phyloP scores from a whole-genome alignment of 1,139 yeast genomes.

The Taphrina betulina region DNA sequence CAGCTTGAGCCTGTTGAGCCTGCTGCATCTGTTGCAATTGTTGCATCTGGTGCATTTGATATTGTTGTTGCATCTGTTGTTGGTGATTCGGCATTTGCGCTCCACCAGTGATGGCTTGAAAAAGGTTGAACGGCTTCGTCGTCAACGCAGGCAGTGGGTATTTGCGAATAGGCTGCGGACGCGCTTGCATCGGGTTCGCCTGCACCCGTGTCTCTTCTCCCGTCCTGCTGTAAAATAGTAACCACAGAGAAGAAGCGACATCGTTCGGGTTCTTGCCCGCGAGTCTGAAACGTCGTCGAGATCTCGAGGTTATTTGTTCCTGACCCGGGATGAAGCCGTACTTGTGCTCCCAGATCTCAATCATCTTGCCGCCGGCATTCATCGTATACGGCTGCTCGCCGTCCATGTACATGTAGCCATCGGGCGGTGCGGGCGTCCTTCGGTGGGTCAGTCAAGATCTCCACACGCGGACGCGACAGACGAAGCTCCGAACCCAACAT shows the following conservation, averaged over 20 bases:
- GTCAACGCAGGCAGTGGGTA: constrained; percentile 33
- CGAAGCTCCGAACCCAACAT: not conserved
- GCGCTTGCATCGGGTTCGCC: constrained; percentile 31
- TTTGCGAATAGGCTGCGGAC: constrained; percentile 34
- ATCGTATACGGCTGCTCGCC: constrained; percentile 31
- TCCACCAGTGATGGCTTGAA: constrained; percentile 17
- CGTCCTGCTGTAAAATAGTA: constrained; percentile 19
- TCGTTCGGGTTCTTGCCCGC: constrained; percentile 28
- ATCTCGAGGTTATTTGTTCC: constrained; percentile 34
- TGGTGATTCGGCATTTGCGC: constrained; percentile 24
- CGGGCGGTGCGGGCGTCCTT: constrained; percentile 33
- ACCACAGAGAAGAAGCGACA: constrained; percentile 28
- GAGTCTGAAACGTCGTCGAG: constrained; percentile 33
- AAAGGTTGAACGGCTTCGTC: constrained; percentile 27
- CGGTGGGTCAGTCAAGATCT: constrained; percentile 1
- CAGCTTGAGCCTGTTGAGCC: constrained; percentile 17
- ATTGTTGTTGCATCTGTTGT: constrained; percentile 21
- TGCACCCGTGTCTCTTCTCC: constrained; percentile 32
- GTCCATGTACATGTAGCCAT: constrained; percentile 36
- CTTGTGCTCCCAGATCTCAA: constrained; percentile 35
- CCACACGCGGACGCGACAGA: not conserved
- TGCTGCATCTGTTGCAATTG: not conserved
- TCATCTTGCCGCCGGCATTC: constrained; percentile 32
- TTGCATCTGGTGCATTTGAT: constrained; percentile 25
- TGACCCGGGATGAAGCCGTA: constrained; percentile 34